Evolutionary conservation across 148 eudicot genomes (phyloP), one percentile per base, ranked within the genome.

Genomic region (Spergularia marina): DNA sequence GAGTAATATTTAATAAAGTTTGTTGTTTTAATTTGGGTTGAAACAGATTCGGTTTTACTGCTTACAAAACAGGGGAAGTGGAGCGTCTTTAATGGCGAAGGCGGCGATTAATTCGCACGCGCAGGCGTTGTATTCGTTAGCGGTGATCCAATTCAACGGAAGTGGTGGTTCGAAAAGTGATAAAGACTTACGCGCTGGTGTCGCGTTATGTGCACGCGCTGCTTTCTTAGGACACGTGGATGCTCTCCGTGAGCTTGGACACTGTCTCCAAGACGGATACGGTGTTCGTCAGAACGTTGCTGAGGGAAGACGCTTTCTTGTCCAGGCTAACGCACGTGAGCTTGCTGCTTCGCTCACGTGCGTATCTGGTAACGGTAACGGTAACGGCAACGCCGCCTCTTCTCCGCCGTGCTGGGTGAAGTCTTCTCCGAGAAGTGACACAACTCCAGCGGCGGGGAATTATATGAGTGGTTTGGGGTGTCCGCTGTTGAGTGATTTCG

Each of bases 261-360:
- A 94, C 79, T 94, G 97, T 61, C 90, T 94, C 0, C 98, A 94
- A 62, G 98, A 94, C 84, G 98, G 98, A n/a, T 94, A 94, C 79
- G 98, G 98, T 59, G 96, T 94, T 16, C 87, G 86, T 17, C 95
- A 86, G 16, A 94, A 89, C 89, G 69, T 91, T 41, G 68, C 89
- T 10, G 97, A 91, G 59, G 98, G 98, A 0, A 89, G 97, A 6
- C 89, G 93, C 0, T 91, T 94, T 66, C 83, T 94, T 0, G 91
- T 94, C 67, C 97, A 89, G 54, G 98, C 98, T 57, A 94, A 94
- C 87, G 96, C 98, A 4, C 91, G 93, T 34, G 98, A 94, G 87
- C 88, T 94, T 1, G 93, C 92, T 13, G 69, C 85, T 0, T 91
- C 90, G 7, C 68, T 89, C 34, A 62, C 86, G 13, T 72, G 16